Evolutionary conservation across 306 rosid species (phyloP).

Genomic region (Acmispon strigosus): DNA sequence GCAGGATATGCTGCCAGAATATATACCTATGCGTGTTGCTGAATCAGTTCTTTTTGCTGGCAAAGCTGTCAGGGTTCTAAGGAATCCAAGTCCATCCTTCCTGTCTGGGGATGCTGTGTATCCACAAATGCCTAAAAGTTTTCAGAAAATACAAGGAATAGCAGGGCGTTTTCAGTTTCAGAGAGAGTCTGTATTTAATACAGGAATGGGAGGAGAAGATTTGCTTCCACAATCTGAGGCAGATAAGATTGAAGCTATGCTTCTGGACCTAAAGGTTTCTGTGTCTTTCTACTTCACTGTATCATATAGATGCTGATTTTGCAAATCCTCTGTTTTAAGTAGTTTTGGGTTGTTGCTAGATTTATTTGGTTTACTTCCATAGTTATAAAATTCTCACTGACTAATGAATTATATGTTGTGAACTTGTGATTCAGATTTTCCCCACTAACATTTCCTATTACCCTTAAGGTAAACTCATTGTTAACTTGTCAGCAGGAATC

Average conservation of each 20-base stretch:
- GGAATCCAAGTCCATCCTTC: conserved; percentile 80
- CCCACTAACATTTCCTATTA: not conserved
- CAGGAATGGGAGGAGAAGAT: conserved; percentile 62
- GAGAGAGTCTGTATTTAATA: conserved; percentile 48
- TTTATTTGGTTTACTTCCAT: not conserved
- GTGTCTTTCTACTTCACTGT: conserved; percentile 3
- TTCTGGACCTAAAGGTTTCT: conserved; percentile 73
- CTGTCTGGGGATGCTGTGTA: conserved; percentile 48
- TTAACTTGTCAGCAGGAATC: conserved; percentile 57
- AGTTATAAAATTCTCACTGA: conserved; percentile 1
- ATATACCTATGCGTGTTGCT: conserved; percentile 82
- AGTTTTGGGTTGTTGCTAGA: conserved; percentile 11
- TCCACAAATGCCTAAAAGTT: conserved; percentile 60
- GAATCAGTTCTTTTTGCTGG: conserved; percentile 96
- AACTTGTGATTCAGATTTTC: conserved; percentile 1
- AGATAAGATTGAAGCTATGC: conserved; percentile 93
- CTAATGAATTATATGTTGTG: not conserved
- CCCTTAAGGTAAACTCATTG: not conserved
- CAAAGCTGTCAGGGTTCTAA: conserved; percentile 87
- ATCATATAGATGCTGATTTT: not conserved
- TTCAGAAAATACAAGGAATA: conserved; percentile 62
- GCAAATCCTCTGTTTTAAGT: not conserved
- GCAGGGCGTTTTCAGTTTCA: conserved; percentile 55
- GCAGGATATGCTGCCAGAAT: conserved; percentile 96
- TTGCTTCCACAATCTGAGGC: conserved; percentile 92